Base-by-base conservation (phyloP, 2,329 filamentous ascomycete genomes). In the Diaporthe batatas region DNA sequence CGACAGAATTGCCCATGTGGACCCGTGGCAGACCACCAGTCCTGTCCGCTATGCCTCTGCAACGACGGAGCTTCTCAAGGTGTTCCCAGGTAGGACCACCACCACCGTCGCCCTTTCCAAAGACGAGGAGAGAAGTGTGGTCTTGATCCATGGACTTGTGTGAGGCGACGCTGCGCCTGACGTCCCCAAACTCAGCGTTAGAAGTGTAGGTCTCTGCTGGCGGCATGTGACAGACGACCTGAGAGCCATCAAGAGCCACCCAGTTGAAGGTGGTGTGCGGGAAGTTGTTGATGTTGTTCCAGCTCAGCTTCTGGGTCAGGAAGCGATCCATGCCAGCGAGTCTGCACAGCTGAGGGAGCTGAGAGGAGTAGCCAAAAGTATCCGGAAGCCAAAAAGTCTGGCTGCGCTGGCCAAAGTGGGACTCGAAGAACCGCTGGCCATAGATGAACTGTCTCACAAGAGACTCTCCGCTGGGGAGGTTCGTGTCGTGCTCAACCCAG, bases 281-380 rank as follows among this genome's bases (percentile, higher is more conserved):
- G 84, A 98, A 99, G 80, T 93, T 97, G 85, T 98, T 98, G 88
- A 98, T 98, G 81, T 98, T 98, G 86, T 98, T 98, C 96, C 96
- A 99, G 86, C 96, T 98, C 73, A 99, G 87, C 85, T 99, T 99
- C 83, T 99, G 96, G 0, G 96, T 99, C 79, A 99, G 93, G 86
- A 99, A 99, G 44, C 96, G 91, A 72, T 90, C 93, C 96, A 99
- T 98, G 25, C 95, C 96, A n/a, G 96, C 93, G 36, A 98, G 86
- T 4, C 96, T 93, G 80, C 95, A 98, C 54, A 99, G 86, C 80
- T 99, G 96, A 16, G 96, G 96, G 54, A 99, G 89, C 82, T 99
- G 96, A 65, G 93, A 93, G 0, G 95, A 98, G 84, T 99, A 99
- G 18, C 96, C 96, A 84, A 99, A 99, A 0, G 96, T 99, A 82